Evolutionary conservation across 139 green algal genomes (phyloP).

Genomic region (Tetraselmis striata): DNA sequence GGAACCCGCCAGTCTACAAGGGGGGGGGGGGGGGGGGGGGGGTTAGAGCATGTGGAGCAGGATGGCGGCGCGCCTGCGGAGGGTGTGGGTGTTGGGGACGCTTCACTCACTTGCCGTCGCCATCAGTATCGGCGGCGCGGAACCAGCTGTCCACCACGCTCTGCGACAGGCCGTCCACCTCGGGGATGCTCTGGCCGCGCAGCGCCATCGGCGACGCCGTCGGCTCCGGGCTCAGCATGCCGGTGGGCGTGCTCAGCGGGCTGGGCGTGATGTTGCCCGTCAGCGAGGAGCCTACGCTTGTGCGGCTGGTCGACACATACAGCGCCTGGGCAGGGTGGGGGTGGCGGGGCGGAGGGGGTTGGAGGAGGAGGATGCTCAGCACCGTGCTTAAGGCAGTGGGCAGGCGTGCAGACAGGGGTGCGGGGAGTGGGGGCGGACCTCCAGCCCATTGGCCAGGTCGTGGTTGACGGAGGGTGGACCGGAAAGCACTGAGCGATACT

Average conservation of each 20-base stretch:
- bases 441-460: not conserved
- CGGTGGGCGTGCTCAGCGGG: not conserved
- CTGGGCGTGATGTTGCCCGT: not conserved
- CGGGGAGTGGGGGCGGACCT: not conserved
- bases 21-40: too few relatives aligned
- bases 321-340: not conserved
- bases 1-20: not conserved
- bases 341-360: not conserved
- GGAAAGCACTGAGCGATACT: not conserved
- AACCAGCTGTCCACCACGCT: not conserved
- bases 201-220: not conserved
- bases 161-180: not conserved
- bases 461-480: not conserved
- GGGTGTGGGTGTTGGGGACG: too few relatives aligned
- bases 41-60: too few relatives aligned
- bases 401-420: not conserved
- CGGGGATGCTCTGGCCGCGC: not conserved
- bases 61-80: too few relatives aligned
- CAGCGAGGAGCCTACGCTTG: not conserved
- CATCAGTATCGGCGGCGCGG: not conserved
- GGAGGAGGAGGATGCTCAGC: not conserved
- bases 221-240: not conserved
- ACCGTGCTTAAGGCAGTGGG: not conserved
- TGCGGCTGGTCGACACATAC: not conserved
- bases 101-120: not conserved